phyloP scores from a whole-genome alignment of 1,139 yeast species.

The Lodderomyces pseudojiufengensis region DNA sequence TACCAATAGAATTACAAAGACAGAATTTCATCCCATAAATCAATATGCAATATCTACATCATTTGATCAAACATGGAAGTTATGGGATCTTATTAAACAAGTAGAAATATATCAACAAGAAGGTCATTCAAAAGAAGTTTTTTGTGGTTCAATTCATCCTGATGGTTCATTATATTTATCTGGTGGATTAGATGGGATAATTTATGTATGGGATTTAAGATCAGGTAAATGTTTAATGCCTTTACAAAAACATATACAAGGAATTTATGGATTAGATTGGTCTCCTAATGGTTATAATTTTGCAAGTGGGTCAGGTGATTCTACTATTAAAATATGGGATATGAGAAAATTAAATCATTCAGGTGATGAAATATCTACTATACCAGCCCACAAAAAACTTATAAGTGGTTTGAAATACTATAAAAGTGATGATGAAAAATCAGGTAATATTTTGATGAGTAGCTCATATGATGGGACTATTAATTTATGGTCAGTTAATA shows the following conservation, averaged over 20 bases:
- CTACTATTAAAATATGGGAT: conserved; percentile 84
- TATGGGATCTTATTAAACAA: conserved; percentile 66
- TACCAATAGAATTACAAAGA: conserved; percentile 55
- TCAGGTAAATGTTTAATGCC: conserved; percentile 64
- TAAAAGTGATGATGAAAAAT: conserved; percentile 22
- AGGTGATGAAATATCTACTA: conserved; percentile 41
- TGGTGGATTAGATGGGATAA: conserved; percentile 77
- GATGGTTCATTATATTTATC: conserved; percentile 78
- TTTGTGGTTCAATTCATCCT: conserved; percentile 58
- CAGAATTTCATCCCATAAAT: conserved; percentile 64
- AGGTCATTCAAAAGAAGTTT: conserved; percentile 80
- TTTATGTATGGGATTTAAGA: conserved; percentile 82
- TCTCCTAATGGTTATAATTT: conserved; percentile 70
- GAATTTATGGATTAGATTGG: conserved; percentile 73
- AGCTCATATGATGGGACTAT: conserved; percentile 69
- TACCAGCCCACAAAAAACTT: conserved; percentile 75
- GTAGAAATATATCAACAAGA: conserved; percentile 53
- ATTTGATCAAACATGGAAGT: conserved; percentile 82
- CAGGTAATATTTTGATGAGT: conserved; percentile 54
- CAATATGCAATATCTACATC: conserved; percentile 65
- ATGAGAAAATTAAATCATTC: conserved; percentile 42
- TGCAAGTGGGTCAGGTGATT: conserved; percentile 85
- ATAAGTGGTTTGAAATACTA: conserved; percentile 65
- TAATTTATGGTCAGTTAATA: conserved; percentile 66
- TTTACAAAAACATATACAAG: conserved; percentile 66